Evolutionary conservation across 352 stramenopile genomes (phyloP).

Genomic region (Sclerospora graminicola): DNA sequence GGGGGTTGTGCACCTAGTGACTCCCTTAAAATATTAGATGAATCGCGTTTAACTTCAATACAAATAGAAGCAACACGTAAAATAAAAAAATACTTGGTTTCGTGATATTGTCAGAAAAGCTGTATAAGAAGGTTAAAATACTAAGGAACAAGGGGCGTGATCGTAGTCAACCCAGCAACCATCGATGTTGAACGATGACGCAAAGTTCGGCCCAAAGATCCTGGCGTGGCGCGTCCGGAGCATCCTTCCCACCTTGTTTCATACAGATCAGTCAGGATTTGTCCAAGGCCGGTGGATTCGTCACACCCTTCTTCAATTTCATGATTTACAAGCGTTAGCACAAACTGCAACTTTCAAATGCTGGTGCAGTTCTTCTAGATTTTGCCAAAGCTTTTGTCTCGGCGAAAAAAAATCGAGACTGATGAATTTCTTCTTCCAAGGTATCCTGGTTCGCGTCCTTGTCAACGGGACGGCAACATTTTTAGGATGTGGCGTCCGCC

Average conservation of each 20-base stretch:
- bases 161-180: neutral
- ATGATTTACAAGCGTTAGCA: conserved; percentile 6
- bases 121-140: too few species aligned
- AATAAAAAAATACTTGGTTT: too few species aligned
- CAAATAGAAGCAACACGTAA: too few species aligned
- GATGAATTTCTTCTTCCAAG: neutral
- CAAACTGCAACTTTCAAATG: neutral
- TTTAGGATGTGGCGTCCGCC: conserved; percentile 7
- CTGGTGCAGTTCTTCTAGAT: conserved; percentile 7
- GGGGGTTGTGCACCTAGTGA: too few species aligned
- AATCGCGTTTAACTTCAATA: too few species aligned
- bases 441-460: conserved; percentile 4
- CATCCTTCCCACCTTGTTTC: neutral
- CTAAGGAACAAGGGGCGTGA: neutral
- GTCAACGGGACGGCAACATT: conserved; percentile 3
- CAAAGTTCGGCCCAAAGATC: neutral
- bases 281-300: conserved; percentile 2
- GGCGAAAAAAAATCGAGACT: neutral
- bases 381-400: conserved; percentile 10
- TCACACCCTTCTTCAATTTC: conserved; percentile 3
- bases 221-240: neutral
- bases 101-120: too few species aligned
- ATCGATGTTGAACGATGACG: neutral
- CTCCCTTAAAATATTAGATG: too few species aligned
- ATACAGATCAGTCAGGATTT: neutral